Conservation (phyloP, 805 yeast genomes). For the Nakazawaea peltata region DNA sequence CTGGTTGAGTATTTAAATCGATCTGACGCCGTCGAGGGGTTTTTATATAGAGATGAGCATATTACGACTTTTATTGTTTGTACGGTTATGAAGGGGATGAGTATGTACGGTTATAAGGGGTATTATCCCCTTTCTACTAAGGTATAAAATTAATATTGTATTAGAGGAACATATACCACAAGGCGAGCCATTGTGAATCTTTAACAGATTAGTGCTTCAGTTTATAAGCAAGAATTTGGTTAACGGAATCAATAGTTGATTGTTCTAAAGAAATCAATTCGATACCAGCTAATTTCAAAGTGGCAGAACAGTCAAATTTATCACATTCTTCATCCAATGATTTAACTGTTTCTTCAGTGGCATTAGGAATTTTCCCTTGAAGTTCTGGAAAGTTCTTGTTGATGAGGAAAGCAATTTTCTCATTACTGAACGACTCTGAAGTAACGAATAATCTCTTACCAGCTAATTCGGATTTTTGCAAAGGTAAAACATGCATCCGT, state of each 20-base stretch:
- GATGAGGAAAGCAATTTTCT: slow-evolving; percentile 21
- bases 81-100: too few species aligned
- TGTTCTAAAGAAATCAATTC: slow-evolving; percentile 29
- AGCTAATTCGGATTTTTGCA: slow-evolving; percentile 28
- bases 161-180: not conserved
- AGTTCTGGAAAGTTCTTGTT: slow-evolving; percentile 33
- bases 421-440: slow-evolving; percentile 17
- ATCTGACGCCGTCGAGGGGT: too few species aligned
- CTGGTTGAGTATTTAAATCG: too few species aligned
- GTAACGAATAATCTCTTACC: slow-evolving; percentile 25
- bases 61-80: too few species aligned
- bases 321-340: not conserved
- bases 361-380: slow-evolving; percentile 35
- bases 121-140: too few species aligned
- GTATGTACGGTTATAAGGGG: too few species aligned
- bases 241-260: slow-evolving; percentile 33
- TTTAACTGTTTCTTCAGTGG: slow-evolving; percentile 23
- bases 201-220: not conserved
- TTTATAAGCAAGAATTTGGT: slow-evolving; percentile 22
- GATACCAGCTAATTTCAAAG: slow-evolving; percentile 25
- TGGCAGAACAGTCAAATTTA: slow-evolving; percentile 10
- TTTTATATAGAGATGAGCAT: too few species aligned
- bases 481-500: slow-evolving; percentile 31
- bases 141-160: too few species aligned
- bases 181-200: not conserved